These are phyloP conservation scores for Chlamydomonas asymmetrica DNA, from an alignment of 139 green algal genomes.

Conservation along the genomic window DNA sequence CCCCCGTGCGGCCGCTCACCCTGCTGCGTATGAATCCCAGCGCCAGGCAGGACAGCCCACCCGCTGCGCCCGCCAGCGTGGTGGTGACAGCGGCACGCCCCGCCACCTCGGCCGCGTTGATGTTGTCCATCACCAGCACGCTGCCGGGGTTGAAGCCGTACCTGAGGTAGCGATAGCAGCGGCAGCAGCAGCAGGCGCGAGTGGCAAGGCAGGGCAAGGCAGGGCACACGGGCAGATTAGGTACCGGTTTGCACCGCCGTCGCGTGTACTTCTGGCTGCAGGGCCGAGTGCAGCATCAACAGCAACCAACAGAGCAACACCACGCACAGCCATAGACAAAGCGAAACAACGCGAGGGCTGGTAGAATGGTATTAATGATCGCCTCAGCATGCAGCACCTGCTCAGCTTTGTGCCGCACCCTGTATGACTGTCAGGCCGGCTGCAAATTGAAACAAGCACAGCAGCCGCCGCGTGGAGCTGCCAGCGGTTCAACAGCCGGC, in stretches of 20 bases:
- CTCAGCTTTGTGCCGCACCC: not conserved
- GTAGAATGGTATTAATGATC: too few relatives aligned
- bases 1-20: too few relatives aligned
- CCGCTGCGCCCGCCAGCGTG: constrained; percentile 72
- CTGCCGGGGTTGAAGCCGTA: constrained; percentile 90
- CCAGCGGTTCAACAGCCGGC: not conserved
- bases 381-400: too few relatives aligned
- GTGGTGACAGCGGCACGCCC: constrained; percentile 80
- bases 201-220: not conserved
- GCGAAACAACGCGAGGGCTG: too few relatives aligned
- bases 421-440: not conserved
- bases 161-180: not conserved
- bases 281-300: too few relatives aligned
- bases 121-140: constrained; percentile 47
- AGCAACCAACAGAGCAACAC: too few relatives aligned
- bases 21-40: constrained; percentile 3
- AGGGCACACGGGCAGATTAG: too few relatives aligned
- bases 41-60: constrained; percentile 59
- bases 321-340: too few relatives aligned
- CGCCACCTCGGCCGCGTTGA: constrained; percentile 8
- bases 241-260: too few relatives aligned
- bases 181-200: too few relatives aligned
- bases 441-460: not conserved
- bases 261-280: too few relatives aligned
- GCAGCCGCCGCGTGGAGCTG: too few relatives aligned